These are phyloP conservation scores for Silene noctiflora DNA, from an alignment of 179 eudicot species.

Conservation along the genomic window DNA sequence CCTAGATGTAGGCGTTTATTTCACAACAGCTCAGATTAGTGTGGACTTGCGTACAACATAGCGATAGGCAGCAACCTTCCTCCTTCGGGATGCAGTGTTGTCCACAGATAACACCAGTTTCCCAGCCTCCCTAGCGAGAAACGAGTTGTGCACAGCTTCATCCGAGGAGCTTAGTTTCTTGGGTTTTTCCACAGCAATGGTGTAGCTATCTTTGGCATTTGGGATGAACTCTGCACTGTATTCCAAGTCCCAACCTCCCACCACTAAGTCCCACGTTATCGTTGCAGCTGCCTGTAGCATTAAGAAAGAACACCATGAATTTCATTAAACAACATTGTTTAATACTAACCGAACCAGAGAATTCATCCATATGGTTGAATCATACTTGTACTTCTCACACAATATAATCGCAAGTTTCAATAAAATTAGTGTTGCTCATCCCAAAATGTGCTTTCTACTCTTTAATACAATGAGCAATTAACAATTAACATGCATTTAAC, in stretches of 20 bases:
- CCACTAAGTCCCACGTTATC: conserved; percentile 93
- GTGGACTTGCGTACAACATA: conserved; percentile 67
- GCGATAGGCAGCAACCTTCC: conserved; percentile 87
- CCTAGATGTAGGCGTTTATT: neutral
- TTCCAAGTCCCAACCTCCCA: conserved; percentile 96
- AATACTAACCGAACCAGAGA: neutral
- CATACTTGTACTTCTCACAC: neutral
- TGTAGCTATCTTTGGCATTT: conserved; percentile 62
- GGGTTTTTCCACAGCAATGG: conserved; percentile 66
- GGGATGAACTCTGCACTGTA: conserved; percentile 86
- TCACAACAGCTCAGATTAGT: conserved; percentile 5
- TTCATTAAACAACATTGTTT: neutral
- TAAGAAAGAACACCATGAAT: neutral
- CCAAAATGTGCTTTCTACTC: conserved; percentile 7
- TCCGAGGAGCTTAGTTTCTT: conserved; percentile 49
- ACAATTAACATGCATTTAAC: neutral
- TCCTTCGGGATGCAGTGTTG: conserved; percentile 63
- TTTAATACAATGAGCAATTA: conserved; percentile 1
- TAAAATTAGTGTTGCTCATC: neutral
- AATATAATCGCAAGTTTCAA: conserved; percentile 6
- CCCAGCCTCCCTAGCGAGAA: conserved; percentile 61
- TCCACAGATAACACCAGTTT: conserved; percentile 81
- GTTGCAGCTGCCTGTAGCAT: conserved; percentile 62
- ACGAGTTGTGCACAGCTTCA: conserved; percentile 75
- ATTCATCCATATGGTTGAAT: conserved; percentile 11